Evolutionary conservation across 148 eudicot genomes (phyloP), one percentile per base, ranked within the genome.

Genomic region (Silene uniflora): DNA sequence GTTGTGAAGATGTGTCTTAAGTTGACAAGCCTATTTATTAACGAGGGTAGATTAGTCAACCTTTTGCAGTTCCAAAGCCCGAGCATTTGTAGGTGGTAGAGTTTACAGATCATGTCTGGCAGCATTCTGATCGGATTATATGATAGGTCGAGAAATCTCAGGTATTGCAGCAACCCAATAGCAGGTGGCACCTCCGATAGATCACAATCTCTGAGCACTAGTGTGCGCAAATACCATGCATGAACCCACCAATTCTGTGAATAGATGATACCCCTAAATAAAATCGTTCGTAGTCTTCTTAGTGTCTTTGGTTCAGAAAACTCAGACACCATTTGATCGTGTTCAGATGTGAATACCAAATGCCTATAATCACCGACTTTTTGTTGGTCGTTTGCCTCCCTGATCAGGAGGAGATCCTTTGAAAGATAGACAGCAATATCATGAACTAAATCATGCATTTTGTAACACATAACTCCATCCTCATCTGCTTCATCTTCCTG

Each of bases 61-160:
- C 32, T 13, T 9, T 4, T n/a, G 52, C 69, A 74, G 3, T 39
- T 3, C 0, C 24, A 2, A 18, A 79, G 62, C 21, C 49, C 23
- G 0, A 74, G 52, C 0, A 78, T 74, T 44, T 79, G 54, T 1
- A 79, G 69, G 3, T 74, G 67, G 68, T 74, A 74, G 42, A 79
- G 69, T 46, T 42, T 59, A 1, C 54, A 42, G 5, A 79, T 60
- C 0, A 19, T 68, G 18, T 68, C 77, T 7, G 81, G 81, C n/a
- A 73, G 9, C 46, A 0, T 24, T 23, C 47, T 18, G 1, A 76
- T 59, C 4, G 42, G 19, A 46, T 59, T 69, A 17, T 18, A 4
- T 0, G 74, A 76, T 0, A 69, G 46, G 56, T 76, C 74, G 11
- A 69, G 58, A 25, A 68, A 76, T 62, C 79, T 76, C 19, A 76